Evolutionary conservation across 1,284 basidiomycete species (phyloP).

Genomic region (Trametes hirsuta): DNA sequence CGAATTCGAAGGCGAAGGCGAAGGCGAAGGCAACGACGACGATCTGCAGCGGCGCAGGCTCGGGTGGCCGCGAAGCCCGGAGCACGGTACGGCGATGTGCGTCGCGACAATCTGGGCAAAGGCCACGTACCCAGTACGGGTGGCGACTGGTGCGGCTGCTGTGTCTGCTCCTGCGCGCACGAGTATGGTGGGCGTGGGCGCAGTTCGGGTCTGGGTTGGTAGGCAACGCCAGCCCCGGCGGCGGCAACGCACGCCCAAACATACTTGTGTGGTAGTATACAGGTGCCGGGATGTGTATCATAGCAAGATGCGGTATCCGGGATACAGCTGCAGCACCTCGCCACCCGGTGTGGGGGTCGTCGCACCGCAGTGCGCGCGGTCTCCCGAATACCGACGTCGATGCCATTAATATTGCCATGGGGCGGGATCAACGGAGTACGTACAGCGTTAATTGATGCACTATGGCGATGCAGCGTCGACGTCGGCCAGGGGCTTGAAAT

Average conservation of each 20-base stretch:
- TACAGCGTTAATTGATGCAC: too few relatives aligned
- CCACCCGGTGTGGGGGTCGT: too few relatives aligned
- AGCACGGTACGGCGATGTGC: slow-evolving; percentile 5
- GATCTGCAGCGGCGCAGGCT: background rate
- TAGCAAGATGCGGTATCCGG: background rate
- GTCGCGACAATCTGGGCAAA: background rate
- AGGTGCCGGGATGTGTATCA: background rate
- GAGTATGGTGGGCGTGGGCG: background rate
- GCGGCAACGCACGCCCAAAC: background rate
- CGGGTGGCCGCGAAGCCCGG: background rate
- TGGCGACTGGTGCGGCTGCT: background rate
- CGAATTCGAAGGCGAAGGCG: background rate
- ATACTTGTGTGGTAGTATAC: background rate
- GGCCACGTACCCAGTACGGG: background rate
- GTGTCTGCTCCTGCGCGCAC: background rate
- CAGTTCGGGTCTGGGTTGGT: background rate
- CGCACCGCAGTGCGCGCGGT: too few relatives aligned
- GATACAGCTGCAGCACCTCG: background rate
- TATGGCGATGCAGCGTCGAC: too few relatives aligned
- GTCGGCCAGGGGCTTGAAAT: too few relatives aligned
- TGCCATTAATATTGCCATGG: too few relatives aligned
- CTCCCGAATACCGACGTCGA: too few relatives aligned
- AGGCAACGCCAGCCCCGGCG: background rate
- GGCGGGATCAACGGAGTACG: too few relatives aligned
- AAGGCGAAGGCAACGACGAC: background rate